A percentile compares a stretch with the other conserved stretches of the same genome.
Conservation (phyloP, 306 rosid species). For the Castanospermum australe region DNA sequence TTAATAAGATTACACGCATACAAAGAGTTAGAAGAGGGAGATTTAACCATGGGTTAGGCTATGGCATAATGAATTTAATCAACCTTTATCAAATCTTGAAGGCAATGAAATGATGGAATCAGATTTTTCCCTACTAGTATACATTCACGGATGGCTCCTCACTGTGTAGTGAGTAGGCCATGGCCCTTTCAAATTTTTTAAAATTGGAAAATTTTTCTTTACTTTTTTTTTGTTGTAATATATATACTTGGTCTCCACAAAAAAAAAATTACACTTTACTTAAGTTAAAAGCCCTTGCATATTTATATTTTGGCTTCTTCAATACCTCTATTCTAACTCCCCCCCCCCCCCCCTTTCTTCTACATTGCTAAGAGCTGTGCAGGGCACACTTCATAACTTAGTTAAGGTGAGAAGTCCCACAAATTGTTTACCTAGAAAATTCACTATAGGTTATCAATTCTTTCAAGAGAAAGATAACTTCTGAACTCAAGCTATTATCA, state of each 20-base stretch:
- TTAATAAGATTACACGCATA: not conserved
- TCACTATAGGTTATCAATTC: not conserved
- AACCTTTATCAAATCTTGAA: not conserved
- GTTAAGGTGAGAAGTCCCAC: not conserved
- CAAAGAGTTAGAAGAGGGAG: not conserved
- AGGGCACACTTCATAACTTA: not conserved
- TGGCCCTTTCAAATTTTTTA: not conserved
- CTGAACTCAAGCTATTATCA: not conserved
- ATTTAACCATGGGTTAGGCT: not conserved
- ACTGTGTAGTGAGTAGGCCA: not conserved
- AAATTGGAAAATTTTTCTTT: not conserved
- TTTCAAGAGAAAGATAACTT: not conserved
- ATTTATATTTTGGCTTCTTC: not conserved
- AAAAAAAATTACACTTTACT: not conserved
- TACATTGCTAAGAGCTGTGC: not conserved
- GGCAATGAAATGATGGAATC: not conserved
- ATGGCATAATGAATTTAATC: not conserved
- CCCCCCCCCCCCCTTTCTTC: not conserved
- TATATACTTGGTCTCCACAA: not conserved
- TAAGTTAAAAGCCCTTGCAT: not conserved
- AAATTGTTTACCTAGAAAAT: not conserved
- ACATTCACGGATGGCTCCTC: not conserved
- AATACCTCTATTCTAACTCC: not conserved
- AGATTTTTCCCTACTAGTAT: not conserved
- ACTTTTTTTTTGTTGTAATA: not conserved